These are phyloP conservation scores for Myrica gale DNA, from an alignment of 306 rosid species.

Conservation along the genomic window DNA sequence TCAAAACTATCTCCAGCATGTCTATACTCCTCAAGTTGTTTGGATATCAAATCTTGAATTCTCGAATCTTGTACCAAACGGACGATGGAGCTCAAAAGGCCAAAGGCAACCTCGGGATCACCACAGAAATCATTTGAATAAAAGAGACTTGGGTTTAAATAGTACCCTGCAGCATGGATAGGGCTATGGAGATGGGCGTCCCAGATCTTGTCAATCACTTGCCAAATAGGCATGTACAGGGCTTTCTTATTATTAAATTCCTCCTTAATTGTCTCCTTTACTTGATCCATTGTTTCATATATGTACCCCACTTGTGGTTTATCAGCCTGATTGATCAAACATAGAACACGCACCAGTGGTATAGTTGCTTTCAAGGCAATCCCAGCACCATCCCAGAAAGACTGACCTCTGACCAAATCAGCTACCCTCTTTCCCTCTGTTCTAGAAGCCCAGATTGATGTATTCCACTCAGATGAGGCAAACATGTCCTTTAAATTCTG, in stretches of 20 bases:
- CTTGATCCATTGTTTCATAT: constrained; percentile 38
- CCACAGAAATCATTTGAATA: constrained; percentile 20
- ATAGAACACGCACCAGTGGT: constrained; percentile 8
- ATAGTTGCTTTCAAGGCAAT: constrained; percentile 26
- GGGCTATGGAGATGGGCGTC: constrained; percentile 29
- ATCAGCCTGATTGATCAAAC: constrained; percentile 21
- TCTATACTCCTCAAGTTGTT: constrained; percentile 24
- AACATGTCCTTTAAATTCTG: constrained; percentile 18
- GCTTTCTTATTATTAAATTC: constrained; percentile 15
- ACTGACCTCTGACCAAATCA: constrained; percentile 16
- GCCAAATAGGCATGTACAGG: constrained; percentile 29
- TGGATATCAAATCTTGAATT: constrained; percentile 16
- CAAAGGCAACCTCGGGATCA: constrained; percentile 29
- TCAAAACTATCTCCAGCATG: constrained; percentile 18
- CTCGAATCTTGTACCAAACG: constrained; percentile 11
- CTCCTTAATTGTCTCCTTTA: constrained; percentile 29
- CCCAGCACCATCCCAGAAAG: constrained; percentile 27
- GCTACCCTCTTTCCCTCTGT: constrained; percentile 22
- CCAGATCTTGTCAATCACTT: constrained; percentile 28
- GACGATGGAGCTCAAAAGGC: constrained; percentile 22
- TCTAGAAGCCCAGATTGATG: constrained; percentile 23
- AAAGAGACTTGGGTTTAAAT: constrained; percentile 29
- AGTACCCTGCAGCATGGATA: constrained; percentile 28
- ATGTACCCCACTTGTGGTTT: constrained; percentile 32
- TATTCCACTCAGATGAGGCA: constrained; percentile 24